Evolutionary conservation across 228 moss, liverwort and hornwort species (phyloP), one percentile per base, ranked within the genome.

Genomic region (Sphagnum fallax): DNA sequence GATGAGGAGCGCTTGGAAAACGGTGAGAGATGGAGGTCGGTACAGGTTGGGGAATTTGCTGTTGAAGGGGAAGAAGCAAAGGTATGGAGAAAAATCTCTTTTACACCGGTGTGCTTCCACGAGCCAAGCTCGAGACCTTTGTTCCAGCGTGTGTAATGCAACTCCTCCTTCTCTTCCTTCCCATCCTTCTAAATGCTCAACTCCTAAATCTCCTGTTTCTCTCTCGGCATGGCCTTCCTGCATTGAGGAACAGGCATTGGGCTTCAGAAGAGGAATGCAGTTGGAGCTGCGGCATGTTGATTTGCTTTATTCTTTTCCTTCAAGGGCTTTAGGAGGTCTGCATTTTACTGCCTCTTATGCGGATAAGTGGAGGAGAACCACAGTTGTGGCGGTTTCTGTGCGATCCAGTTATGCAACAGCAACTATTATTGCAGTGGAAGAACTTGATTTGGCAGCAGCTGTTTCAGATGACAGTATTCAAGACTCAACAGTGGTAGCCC

Each of bases 1-100:
- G 5, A 78, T 78, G 78, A 78, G 74, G 74, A 74, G 73, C 63
- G 70, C 57, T 67, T 78, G 78, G 70, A 74, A 63, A 62, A 63
- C 70, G 50, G 67, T 67, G 70, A 62, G 50, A 16, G 47, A 50
- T n/a, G 73, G 67, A 52, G 67, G 65, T 70, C 48, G 57, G 57
- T 67, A 32, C 65, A n/a, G 48, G 58, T 51, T 12, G 74, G 63
- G 55, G 11, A 52, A 60, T 5, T 6, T 67, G 70, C 51, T 51
- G 48, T 62, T 49, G 64, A 12, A 48, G 53, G 65, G 73, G 62
- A 48, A 32, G 58, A 18, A 14, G 18, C 51, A 47, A 5, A 50
- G 53, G 32, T 53, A 16, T 62, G 9, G 8, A 16, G 47, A 16
- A 62, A 47, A 62, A 47, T 14, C 9, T 62, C 62, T 9, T 16